These are phyloP conservation scores for Russula emetica DNA, from an alignment of 768 basidiomycete genomes.

Conservation along the genomic window DNA sequence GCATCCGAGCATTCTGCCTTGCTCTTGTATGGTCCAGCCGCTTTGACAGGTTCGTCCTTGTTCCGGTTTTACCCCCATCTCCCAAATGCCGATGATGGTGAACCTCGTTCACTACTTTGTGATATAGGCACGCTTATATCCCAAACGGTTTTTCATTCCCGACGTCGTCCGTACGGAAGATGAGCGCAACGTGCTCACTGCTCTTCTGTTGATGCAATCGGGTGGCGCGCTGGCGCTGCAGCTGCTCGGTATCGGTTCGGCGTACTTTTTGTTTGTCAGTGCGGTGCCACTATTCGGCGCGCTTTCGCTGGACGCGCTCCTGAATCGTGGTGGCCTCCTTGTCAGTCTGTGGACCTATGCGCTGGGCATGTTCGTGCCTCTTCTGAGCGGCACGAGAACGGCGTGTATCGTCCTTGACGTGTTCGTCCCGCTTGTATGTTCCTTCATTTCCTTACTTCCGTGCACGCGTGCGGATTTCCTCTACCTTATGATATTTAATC, in stretches of 20 bases:
- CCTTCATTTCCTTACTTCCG: not conserved
- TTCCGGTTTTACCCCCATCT: not conserved
- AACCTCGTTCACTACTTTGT: not conserved
- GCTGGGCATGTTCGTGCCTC: slow-evolving; percentile 51
- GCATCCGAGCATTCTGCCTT: slow-evolving; percentile 59
- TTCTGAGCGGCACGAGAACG: slow-evolving; percentile 56
- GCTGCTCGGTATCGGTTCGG: slow-evolving; percentile 65
- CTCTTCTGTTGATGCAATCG: slow-evolving; percentile 58
- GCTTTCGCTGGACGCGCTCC: slow-evolving; percentile 49
- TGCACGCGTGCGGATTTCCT: not conserved
- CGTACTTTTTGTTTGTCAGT: slow-evolving; percentile 66
- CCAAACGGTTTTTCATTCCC: slow-evolving; percentile 51
- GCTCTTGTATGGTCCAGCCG: slow-evolving; percentile 69
- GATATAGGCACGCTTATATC: slow-evolving; percentile 61
- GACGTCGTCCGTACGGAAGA: slow-evolving; percentile 33
- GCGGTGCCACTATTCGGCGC: slow-evolving; percentile 54
- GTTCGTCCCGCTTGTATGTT: slow-evolving; percentile 79
- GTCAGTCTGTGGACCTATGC: slow-evolving; percentile 62
- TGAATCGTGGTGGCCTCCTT: slow-evolving; percentile 34
- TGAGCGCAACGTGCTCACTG: slow-evolving; percentile 61
- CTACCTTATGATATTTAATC: not conserved
- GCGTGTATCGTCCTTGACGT: slow-evolving; percentile 67
- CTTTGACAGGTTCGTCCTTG: slow-evolving; percentile 55
- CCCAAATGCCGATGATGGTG: not conserved
- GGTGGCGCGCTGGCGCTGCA: slow-evolving; percentile 57